A percentile compares a stretch with the other conserved stretches of the same genome.
Evolutionary conservation across 2,329 filamentous ascomycete species (phyloP).

Genomic region (Cordyceps tenuipes): DNA sequence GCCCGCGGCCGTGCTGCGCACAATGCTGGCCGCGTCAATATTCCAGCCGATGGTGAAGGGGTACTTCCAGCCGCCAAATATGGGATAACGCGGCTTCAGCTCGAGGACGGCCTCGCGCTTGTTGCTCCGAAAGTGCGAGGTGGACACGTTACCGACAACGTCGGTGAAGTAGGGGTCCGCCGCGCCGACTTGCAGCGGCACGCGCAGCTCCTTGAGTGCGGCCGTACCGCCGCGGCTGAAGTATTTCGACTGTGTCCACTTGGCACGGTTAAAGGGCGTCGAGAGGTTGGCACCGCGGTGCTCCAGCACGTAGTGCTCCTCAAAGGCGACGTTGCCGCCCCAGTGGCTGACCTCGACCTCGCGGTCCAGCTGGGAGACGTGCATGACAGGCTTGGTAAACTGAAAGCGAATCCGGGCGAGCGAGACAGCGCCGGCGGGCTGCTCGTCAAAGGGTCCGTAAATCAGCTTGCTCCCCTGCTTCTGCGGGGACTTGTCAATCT

Average conservation of each 20-base stretch:
- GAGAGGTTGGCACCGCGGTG: constrained; percentile 78
- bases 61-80: constrained; percentile 98
- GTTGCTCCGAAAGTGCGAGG: constrained; percentile 74
- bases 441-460: constrained; percentile 81
- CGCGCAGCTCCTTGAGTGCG: constrained; percentile 73
- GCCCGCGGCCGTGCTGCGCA: constrained; percentile 58
- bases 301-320: constrained; percentile 83
- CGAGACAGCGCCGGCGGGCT: constrained; percentile 67
- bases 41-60: constrained; percentile 97
- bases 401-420: constrained; percentile 81
- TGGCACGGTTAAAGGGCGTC: constrained; percentile 64
- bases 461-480: constrained; percentile 79
- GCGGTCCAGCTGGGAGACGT: constrained; percentile 71
- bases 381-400: constrained; percentile 84
- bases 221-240: constrained; percentile 62
- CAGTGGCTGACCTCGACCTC: constrained; percentile 96
- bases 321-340: constrained; percentile 92
- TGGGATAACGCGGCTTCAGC: constrained; percentile 87
- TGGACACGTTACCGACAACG: constrained; percentile 94
- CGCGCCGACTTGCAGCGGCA: constrained; percentile 72
- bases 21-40: constrained; percentile 66
- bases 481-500: constrained; percentile 60
- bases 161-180: constrained; percentile 91
- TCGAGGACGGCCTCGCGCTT: constrained; percentile 75
- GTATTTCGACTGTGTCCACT: constrained; percentile 65